Evolutionary conservation across 1,284 basidiomycete species (phyloP).

Genomic region (Malassezia nana): DNA sequence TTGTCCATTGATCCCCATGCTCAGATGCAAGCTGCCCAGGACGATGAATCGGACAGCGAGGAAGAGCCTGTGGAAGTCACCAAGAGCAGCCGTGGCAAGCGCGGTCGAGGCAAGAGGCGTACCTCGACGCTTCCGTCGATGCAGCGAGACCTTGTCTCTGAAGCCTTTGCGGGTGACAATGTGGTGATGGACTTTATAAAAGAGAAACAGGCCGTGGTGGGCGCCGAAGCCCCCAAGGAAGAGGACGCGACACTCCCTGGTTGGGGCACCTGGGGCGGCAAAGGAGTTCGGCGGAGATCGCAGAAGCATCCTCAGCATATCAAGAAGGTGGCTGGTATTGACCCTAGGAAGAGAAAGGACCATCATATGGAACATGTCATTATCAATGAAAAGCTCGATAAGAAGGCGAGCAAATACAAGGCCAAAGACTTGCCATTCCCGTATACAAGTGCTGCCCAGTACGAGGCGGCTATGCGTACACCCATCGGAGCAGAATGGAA

Average conservation of each 20-base stretch:
- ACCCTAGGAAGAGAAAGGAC: constrained; percentile 68
- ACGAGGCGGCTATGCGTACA: constrained; percentile 67
- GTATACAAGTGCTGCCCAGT: constrained; percentile 81
- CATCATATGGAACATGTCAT: constrained; percentile 75
- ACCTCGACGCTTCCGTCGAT: constrained; percentile 31
- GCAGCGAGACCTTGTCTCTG: constrained; percentile 79
- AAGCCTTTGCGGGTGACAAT: constrained; percentile 91
- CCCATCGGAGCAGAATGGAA: constrained; percentile 90
- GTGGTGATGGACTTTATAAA: constrained; percentile 80
- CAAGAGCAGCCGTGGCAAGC: neutral
- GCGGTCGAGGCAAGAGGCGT: constrained; percentile 2
- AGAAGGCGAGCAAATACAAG: constrained; percentile 78
- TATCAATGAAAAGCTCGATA: constrained; percentile 84
- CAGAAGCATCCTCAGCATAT: neutral
- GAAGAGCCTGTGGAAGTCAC: constrained; percentile 4
- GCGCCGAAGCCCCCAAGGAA: constrained; percentile 68
- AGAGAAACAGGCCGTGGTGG: constrained; percentile 67
- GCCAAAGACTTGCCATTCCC: constrained; percentile 77
- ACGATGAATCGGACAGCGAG: constrained; percentile 8
- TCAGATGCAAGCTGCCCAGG: constrained; percentile 1
- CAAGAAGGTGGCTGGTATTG: constrained; percentile 55
- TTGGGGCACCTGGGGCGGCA: constrained; percentile 90
- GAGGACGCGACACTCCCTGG: constrained; percentile 85
- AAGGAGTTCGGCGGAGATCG: constrained; percentile 54
- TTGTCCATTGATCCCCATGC: constrained; percentile 22